Conservation (phyloP, 257 asterid species). For the Ophiorrhiza pumila region DNA sequence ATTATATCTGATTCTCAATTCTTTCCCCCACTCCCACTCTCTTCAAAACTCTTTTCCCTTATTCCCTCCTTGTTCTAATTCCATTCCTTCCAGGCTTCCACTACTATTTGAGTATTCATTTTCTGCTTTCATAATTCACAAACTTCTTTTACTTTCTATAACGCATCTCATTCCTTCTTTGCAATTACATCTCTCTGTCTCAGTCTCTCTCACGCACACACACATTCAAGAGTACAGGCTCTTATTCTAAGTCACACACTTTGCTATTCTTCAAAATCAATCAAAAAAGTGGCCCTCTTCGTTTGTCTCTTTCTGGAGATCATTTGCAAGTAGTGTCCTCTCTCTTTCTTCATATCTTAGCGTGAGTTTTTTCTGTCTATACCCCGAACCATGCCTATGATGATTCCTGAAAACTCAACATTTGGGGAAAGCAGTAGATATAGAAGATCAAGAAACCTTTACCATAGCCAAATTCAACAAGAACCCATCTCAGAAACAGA, state of each 20-base stretch:
- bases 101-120: not conserved
- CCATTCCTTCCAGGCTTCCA: not conserved
- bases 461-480: constrained; percentile 25
- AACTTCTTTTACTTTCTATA: constrained; percentile 19
- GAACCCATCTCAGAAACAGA: constrained; percentile 40
- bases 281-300: constrained; percentile 6
- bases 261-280: not conserved
- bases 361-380: not conserved
- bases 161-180: not conserved
- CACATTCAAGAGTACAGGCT: constrained; percentile 1
- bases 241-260: not conserved
- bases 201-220: not conserved
- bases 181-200: not conserved
- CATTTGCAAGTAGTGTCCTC: constrained; percentile 2
- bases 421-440: constrained; percentile 40
- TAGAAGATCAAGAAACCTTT: constrained; percentile 53
- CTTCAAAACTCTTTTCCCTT: constrained; percentile 1
- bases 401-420: constrained; percentile 32
- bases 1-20: not conserved
- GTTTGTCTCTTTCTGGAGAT: constrained; percentile 6
- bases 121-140: not conserved
- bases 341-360: not conserved
- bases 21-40: not conserved
- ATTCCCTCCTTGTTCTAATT: constrained; percentile 12
- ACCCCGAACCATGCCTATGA: constrained; percentile 21